phyloP scores from a whole-genome alignment of 345 rosid genomes.

The Brassica juncea region DNA sequence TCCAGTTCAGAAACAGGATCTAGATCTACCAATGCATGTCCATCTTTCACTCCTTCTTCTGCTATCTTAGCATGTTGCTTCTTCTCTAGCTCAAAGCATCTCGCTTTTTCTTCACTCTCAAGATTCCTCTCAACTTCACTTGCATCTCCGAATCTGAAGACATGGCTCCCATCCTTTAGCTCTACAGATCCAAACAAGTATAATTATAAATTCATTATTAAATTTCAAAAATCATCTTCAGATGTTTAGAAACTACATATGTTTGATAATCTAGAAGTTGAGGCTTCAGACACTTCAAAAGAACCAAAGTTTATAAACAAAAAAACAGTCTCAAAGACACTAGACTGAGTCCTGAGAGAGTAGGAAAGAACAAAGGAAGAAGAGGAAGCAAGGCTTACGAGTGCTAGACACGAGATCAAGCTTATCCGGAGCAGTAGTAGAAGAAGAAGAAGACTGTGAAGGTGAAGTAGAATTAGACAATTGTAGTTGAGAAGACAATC shows the following conservation, averaged over 20 bases:
- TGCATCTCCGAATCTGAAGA: slow-evolving; percentile 61
- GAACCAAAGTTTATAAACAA: not conserved
- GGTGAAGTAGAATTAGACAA: slow-evolving; percentile 26
- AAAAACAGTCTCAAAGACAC: slow-evolving; percentile 5
- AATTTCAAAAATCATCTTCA: not conserved
- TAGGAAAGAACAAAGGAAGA: not conserved
- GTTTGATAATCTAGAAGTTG: not conserved
- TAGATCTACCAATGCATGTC: slow-evolving; percentile 5
- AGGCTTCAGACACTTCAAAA: slow-evolving; percentile 5
- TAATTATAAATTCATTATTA: not conserved
- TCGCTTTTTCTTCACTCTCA: slow-evolving; percentile 31
- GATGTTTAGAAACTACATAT: not conserved
- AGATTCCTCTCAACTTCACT: slow-evolving; percentile 39
- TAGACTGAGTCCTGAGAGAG: not conserved
- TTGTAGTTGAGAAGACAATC: slow-evolving; percentile 9
- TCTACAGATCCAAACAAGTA: slow-evolving; percentile 43
- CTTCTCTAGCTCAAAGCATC: slow-evolving; percentile 1
- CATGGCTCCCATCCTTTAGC: slow-evolving; percentile 56
- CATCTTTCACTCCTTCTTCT: slow-evolving; percentile 21
- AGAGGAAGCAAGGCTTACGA: slow-evolving; percentile 40
- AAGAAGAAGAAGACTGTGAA: slow-evolving; percentile 29
- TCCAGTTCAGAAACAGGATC: slow-evolving; percentile 19
- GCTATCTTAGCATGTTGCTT: slow-evolving; percentile 1
- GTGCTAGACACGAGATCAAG: slow-evolving; percentile 43
- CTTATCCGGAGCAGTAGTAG: slow-evolving; percentile 30